phyloP scores from a whole-genome alignment of 179 eudicot genomes.

The Carnegiea gigantea region DNA sequence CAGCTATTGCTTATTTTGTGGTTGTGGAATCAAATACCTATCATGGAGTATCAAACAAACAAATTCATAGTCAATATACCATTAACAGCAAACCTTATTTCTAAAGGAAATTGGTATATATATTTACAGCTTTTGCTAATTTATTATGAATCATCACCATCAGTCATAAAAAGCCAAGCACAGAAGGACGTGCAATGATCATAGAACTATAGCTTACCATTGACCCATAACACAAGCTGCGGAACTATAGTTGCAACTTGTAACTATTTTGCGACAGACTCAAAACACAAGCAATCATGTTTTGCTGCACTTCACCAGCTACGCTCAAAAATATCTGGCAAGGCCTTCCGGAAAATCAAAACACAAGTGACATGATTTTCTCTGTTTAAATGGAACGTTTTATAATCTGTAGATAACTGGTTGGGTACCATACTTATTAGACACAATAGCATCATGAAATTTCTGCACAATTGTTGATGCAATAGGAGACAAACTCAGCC shows the following conservation, averaged over 20 bases:
- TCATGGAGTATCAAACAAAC: neutral
- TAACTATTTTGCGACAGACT: neutral
- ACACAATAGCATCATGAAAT: neutral
- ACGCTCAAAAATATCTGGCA: neutral
- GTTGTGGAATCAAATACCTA: neutral
- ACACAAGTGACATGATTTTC: neutral
- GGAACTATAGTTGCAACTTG: neutral
- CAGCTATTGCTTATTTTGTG: constrained; percentile 1
- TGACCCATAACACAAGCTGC: neutral
- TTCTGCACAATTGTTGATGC: neutral
- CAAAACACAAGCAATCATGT: neutral
- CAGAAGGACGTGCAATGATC: neutral
- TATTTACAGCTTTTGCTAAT: neutral
- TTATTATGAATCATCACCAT: neutral
- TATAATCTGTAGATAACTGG: neutral
- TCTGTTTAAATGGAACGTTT: neutral
- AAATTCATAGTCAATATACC: neutral
- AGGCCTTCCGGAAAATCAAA: neutral
- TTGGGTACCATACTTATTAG: neutral
- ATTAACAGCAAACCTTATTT: neutral
- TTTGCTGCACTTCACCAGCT: neutral
- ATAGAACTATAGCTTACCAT: neutral
- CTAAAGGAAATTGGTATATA: neutral
- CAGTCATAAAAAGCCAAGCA: neutral
- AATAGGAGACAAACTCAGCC: neutral